Percentiles rank a stretch among this genome's conserved stretches.
These are phyloP conservation scores for Sphagnum contortum DNA, from an alignment of 225 moss, liverwort and hornwort genomes.

Conservation along the genomic window DNA sequence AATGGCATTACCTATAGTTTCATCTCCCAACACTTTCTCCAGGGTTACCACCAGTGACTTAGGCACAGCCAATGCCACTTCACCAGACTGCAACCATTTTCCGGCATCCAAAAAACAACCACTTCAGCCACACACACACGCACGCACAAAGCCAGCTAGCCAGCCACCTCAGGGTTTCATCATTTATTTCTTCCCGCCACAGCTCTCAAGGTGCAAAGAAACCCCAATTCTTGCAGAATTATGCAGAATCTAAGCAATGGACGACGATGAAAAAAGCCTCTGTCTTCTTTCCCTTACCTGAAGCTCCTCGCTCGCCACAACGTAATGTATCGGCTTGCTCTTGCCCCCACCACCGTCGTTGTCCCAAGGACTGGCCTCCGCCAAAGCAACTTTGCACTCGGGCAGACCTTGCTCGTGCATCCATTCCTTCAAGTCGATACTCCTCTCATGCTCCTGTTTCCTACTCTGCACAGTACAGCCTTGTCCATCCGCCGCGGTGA, in stretches of 20 bases:
- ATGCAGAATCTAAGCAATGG: too few relatives aligned
- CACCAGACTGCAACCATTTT: constrained; percentile 62
- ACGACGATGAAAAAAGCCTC: too few relatives aligned
- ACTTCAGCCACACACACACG: constrained; percentile 1
- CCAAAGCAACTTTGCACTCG: constrained; percentile 68
- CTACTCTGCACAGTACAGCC: constrained; percentile 42
- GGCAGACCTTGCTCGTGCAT: constrained; percentile 93
- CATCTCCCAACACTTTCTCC: constrained; percentile 96
- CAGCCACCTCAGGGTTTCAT: too few relatives aligned
- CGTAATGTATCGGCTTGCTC: constrained; percentile 81
- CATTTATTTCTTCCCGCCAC: too few relatives aligned
- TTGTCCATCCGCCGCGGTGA: constrained; percentile 52
- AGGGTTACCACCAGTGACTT: constrained; percentile 86
- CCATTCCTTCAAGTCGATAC: constrained; percentile 97
- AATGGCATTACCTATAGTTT: constrained; percentile 62
- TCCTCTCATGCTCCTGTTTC: constrained; percentile 51
- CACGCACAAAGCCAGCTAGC: too few relatives aligned
- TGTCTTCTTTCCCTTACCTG: constrained; percentile 29
- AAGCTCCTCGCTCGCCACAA: constrained; percentile 87
- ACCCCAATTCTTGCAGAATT: too few relatives aligned
- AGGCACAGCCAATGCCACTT: constrained; percentile 82
- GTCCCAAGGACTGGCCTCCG: constrained; percentile 48
- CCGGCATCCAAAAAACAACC: background rate
- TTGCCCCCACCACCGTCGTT: constrained; percentile 16
- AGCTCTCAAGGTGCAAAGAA: too few relatives aligned